Evolutionary conservation across 2,329 filamentous ascomycete species (phyloP).

Genomic region (Ceratocystis destructans): DNA sequence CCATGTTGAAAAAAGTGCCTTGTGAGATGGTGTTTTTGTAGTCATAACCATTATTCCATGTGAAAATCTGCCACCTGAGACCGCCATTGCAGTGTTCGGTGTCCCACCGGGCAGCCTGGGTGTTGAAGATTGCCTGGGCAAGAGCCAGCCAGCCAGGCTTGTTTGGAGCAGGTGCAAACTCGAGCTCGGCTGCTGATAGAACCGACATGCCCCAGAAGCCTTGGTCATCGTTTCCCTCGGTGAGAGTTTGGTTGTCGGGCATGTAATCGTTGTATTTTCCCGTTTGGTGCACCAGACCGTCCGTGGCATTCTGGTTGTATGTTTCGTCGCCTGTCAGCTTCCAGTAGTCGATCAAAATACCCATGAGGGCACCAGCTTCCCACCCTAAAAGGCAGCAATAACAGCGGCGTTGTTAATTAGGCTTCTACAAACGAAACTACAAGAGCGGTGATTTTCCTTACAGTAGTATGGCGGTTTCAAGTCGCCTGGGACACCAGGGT

Average conservation of each 20-base stretch:
- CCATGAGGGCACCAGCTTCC: slow-evolving; percentile 62
- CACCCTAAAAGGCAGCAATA: slow-evolving; percentile 40
- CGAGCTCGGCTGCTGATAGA: slow-evolving; percentile 56
- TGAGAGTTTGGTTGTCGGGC: slow-evolving; percentile 56
- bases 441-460: neutral
- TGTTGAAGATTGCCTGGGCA: slow-evolving; percentile 70
- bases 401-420: slow-evolving; percentile 20
- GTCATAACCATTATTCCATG: slow-evolving; percentile 67
- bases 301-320: slow-evolving; percentile 54
- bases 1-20: slow-evolving; percentile 48
- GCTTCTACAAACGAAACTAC: neutral
- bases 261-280: slow-evolving; percentile 64
- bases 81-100: slow-evolving; percentile 55
- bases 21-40: slow-evolving; percentile 59
- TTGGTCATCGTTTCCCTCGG: slow-evolving; percentile 62
- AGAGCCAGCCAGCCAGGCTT: slow-evolving; percentile 56
- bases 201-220: slow-evolving; percentile 60
- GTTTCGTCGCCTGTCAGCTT: slow-evolving; percentile 60
- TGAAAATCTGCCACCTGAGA: slow-evolving; percentile 72
- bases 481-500: slow-evolving; percentile 25
- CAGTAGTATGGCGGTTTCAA: slow-evolving; percentile 18
- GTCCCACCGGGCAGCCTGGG: slow-evolving; percentile 63
- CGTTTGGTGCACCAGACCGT: slow-evolving; percentile 61
- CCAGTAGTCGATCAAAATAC: slow-evolving; percentile 69
- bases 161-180: slow-evolving; percentile 44